Percentiles rank a stretch among this genome's conserved stretches.
phyloP scores from a whole-genome alignment of 768 basidiomycete species.

The Pulveroboletus ravenelii region DNA sequence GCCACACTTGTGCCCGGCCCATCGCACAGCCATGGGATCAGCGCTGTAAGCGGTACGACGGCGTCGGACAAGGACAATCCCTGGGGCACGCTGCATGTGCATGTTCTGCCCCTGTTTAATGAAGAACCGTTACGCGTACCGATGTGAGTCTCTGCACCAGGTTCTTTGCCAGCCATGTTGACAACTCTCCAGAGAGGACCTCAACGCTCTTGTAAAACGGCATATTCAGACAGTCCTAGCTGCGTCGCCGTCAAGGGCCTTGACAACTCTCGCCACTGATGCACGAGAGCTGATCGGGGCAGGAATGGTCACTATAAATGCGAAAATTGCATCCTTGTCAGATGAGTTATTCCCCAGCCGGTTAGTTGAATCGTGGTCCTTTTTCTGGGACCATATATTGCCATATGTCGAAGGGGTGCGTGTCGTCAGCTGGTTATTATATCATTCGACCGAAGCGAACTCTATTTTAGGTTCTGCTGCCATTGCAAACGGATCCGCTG shows the following conservation, averaged over 20 bases:
- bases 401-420: constrained; percentile 85
- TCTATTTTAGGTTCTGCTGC: constrained; percentile 50
- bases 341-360: constrained; percentile 74
- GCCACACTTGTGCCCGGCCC: constrained; percentile 27
- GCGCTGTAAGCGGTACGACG: constrained; percentile 16
- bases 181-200: constrained; percentile 63
- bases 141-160: constrained; percentile 48
- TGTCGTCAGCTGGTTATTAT: constrained; percentile 5
- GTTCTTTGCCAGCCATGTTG: background rate
- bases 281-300: constrained; percentile 76
- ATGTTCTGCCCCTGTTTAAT: constrained; percentile 88
- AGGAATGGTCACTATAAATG: constrained; percentile 90
- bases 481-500: constrained; percentile 56
- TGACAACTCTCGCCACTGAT: constrained; percentile 71
- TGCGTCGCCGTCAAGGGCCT: constrained; percentile 66
- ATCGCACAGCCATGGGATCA: constrained; percentile 31
- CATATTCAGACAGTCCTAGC: constrained; percentile 75
- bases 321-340: constrained; percentile 71
- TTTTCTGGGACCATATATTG: constrained; percentile 89
- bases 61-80: constrained; percentile 56
- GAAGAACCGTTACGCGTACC: constrained; percentile 81
- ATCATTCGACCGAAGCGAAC: constrained; percentile 16
- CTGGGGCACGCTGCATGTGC: constrained; percentile 80
- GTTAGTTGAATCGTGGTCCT: constrained; percentile 85
- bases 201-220: constrained; percentile 75